Evolutionary conservation across 495 filamentous ascomycete genomes (phyloP), one percentile per base, ranked within the genome.

Genomic region (Lasiosphaeria hispida): DNA sequence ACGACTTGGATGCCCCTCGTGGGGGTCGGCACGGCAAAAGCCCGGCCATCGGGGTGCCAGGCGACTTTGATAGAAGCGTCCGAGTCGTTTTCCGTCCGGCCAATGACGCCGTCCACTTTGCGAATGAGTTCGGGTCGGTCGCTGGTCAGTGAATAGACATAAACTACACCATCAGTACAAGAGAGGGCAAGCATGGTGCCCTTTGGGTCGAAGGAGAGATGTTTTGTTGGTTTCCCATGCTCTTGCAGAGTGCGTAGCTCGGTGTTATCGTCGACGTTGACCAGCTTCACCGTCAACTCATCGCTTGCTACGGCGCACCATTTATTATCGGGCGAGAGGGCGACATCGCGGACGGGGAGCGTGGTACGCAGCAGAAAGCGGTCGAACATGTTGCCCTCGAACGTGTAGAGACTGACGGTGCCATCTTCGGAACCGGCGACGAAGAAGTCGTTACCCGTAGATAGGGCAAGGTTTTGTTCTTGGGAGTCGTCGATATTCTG

Each of bases 251-350:
- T 87, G 59, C 88, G 80, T 36, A 92, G 72, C 48, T 85, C 81
- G 36, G 73, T 85, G 74, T 86, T 92, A 66, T 96, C 89, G 43
- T 87, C 77, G 33, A 86, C 82, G 63, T 86, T 88, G 56, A 97
- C 90, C 38, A 98, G 78, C 65, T 93, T 95, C 37, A 97, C 90
- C 0, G 85, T 87, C 36, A 95, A 79, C 67, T 98, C 94, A 73
- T 98, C 95, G 82, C 92, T 96, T 34, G 95, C 89, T n/a, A 97
- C 89, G 38, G 94, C 94, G 48, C 83, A 87, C 95, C 91, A 97
- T 66, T 87, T 83, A 0, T 83, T 82, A 70, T 98, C 91, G 7
- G 83, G 85, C 4, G 91, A 92, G 13, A 97, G 74, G 1, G 87
- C 87, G 57, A 98, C 79, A 66, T 96, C 92, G 67, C 94, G 81